Base-by-base conservation (phyloP, 148 eudicot genomes). In the Chenopodium album region DNA sequence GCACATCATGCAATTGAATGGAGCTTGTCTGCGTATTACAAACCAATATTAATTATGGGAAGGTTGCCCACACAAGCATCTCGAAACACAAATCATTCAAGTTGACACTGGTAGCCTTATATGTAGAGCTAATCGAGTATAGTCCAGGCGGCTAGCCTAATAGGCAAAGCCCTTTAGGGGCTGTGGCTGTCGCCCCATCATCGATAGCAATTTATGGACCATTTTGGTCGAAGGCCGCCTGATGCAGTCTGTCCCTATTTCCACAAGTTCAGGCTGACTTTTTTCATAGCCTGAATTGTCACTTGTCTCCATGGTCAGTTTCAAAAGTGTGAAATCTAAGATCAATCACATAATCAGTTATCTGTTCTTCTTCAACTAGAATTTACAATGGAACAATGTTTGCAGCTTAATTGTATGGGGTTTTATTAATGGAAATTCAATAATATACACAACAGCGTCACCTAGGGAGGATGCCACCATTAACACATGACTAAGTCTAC, bases 371-470 rank as follows among this genome's bases (percentile, higher is more conserved):
- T 14, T 59, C 7, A 37, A 70, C n/a, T 28, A 68, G 29, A 44
- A 56, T 17, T 19, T 71, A 71, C 74, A 37, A 37, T 19, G 52
- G 26, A 72, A 1, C 22, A 8, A 44, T 22, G 19, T 46, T 34
- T 7, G 54, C 54, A 72, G 54, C 17, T 72, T 72, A 72, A 47
- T 26, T 72, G 22, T 6, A n/a, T 46, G 4, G 54, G 17, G 22
- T 44, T 72, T n/a, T 14, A 22, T 1, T 46, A 34, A 71, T 19
- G 12, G 50, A 37, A 71, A 41, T 12, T 37, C 26, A 11, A 46
- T 56, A 74, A 74, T 52, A 14, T 74, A 52, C 11, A 74, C 63
- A 74, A 14, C 62, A 74, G 37, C 77, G 26, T 28, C 77, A 16
- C 12, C 62, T 7, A 74, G 31, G 52, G 62, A 23, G n/a, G 41